phyloP scores from a whole-genome alignment of 176 grass and related monocot genomes.

The Hordeum vulgare region MorexV3_pseudomolecules_assembly NC_058518.1:507422497-507422996 shows the following conservation, averaged over 20 bases:
- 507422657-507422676: conserved; percentile 35
- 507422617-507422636: conserved; percentile 40
- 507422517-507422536: conserved; percentile 34
- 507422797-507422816: not conserved
- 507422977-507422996: not conserved
- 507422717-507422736: conserved; percentile 81
- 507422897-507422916: not conserved
- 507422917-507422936: conserved; percentile 16
- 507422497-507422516: conserved; percentile 35
- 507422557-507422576: not conserved
- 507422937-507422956: conserved; percentile 10
- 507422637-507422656: conserved; percentile 21
- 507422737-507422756: conserved; percentile 86
- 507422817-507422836: not conserved
- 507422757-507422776: conserved; percentile 71
- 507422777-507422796: conserved; percentile 51
- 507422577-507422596: conserved; percentile 31
- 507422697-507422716: conserved; percentile 39
- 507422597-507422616: conserved; percentile 45
- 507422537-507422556: conserved; percentile 10
- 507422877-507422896: not conserved
- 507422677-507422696: conserved; percentile 29
- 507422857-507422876: not conserved
- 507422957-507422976: not conserved
- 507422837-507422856: not conserved